Evolutionary conservation across 768 basidiomycete species (phyloP), one percentile per base, ranked within the genome.

Genomic region (Podaxis rugospora): DNA sequence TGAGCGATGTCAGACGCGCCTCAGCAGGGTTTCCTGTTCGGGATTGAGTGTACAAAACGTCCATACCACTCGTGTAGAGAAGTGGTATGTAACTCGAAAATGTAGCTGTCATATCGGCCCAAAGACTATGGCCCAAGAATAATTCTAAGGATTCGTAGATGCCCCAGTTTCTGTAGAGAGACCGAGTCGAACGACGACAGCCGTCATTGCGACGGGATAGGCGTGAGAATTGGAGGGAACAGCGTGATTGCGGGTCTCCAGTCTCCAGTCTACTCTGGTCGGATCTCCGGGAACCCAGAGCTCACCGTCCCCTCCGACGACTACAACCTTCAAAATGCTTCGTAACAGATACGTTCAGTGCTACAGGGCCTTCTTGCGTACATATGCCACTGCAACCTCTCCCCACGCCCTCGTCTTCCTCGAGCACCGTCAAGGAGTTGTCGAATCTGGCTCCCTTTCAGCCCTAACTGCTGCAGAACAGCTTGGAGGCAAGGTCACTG

Each of bases 401-500:
- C 86, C 90, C 0, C 88, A 90, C 73, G 86, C 90, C 1, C 84
- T 97, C 3, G 87, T 97, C n/a, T 88, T 92, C 65, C 79, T 98
- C 51, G 96, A 98, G 73, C 94, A 98, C 70, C 83, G 85, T 50
- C 79, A 84, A 52, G 93, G 93, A 39, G 80, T 83, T 61, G 82
- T 98, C 64, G 92, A 95, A 61, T 83, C 93, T 1, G 88, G 86
- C 13, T 92, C 92, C 13, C 80, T 98, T 60, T 95, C 92, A 36
- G 96, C 97, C 25, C 76, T 99, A 64, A 93, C 95, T 1, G 97
- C 97, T 46, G 97, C 95, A 1, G 78, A 84, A 60, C 82, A 88
- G 65, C 82, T 98, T 1, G 93, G 93, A 49, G 94, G 94, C 2
- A 79, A 90, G 68, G 89, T 98, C 39, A 90, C 93, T 51, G 89